Percentiles rank a stretch among this genome's conserved stretches.
phyloP scores from a whole-genome alignment of 148 eudicot species.

The Fagopyrum esculentum region DNA sequence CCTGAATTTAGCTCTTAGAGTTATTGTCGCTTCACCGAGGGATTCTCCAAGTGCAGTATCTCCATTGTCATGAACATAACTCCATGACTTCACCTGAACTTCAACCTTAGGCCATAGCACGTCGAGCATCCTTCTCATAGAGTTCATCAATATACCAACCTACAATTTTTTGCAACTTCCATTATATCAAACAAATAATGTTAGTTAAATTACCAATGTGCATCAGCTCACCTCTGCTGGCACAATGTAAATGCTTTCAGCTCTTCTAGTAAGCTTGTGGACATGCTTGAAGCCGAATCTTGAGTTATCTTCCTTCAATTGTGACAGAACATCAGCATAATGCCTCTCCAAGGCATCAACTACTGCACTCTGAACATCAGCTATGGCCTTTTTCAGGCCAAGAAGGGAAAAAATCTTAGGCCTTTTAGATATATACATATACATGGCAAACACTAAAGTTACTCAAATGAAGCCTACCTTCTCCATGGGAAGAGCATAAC shows the following conservation, averaged over 20 bases:
- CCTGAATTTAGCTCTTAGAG: conserved; percentile 65
- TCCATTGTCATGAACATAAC: conserved; percentile 43
- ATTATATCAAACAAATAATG: conserved; percentile 3
- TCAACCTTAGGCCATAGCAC: conserved; percentile 60
- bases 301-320: conserved; percentile 55
- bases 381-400: conserved; percentile 37
- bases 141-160: conserved; percentile 67
- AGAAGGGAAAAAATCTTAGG: neutral
- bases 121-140: conserved; percentile 77
- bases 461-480: conserved; percentile 20
- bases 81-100: conserved; percentile 53
- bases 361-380: conserved; percentile 60
- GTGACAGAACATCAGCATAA: conserved; percentile 60
- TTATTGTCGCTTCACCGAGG: conserved; percentile 61
- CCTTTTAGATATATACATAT: neutral
- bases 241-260: conserved; percentile 30
- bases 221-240: conserved; percentile 42
- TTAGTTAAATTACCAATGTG: neutral
- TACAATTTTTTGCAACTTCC: conserved; percentile 17
- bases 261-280: conserved; percentile 63
- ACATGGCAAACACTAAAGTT: neutral
- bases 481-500: conserved; percentile 30
- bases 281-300: conserved; percentile 68
- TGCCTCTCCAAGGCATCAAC: conserved; percentile 64
- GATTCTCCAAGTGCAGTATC: conserved; percentile 47